phyloP scores from a whole-genome alignment of 2,329 filamentous ascomycete genomes.

The Colletotrichum chrysophilum region DNA sequence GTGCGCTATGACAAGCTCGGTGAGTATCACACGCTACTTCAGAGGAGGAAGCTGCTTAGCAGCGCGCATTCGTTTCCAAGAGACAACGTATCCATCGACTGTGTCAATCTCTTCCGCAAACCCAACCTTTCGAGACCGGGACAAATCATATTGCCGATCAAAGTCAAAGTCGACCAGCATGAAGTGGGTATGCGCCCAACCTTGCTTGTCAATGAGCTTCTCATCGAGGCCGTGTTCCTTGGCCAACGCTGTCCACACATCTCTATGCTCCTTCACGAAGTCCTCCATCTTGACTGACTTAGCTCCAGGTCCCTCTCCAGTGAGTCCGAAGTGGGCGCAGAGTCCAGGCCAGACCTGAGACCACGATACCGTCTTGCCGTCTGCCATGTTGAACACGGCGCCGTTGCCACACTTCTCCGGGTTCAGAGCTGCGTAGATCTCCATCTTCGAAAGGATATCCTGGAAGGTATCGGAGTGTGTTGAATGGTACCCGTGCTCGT shows the following conservation, averaged over 20 bases:
- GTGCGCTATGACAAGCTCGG: fast-evolving
- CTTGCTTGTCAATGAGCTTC: not conserved
- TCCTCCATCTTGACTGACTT: not conserved
- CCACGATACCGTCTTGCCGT: constrained; percentile 19
- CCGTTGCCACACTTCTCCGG: constrained; percentile 14
- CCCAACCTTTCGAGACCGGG: constrained; percentile 9
- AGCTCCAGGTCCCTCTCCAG: not conserved
- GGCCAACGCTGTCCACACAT: constrained; percentile 12
- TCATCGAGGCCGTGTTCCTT: constrained; percentile 3
- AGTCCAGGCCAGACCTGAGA: constrained; percentile 21
- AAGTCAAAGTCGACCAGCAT: constrained; percentile 25
- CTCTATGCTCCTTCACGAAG: constrained; percentile 14
- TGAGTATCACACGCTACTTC: not conserved
- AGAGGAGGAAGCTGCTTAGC: constrained; percentile 19
- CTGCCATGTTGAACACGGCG: constrained; percentile 19
- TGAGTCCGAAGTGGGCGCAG: constrained; percentile 19
- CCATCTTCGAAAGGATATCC: constrained; percentile 21
- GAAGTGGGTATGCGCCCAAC: constrained; percentile 8
- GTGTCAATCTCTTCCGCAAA: constrained; percentile 22
- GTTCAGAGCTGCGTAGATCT: constrained; percentile 22
- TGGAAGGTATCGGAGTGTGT: constrained; percentile 25
- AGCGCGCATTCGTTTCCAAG: constrained; percentile 20
- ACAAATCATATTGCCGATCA: constrained; percentile 24
- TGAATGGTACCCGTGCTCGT: not conserved
- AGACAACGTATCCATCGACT: constrained; percentile 1